A percentile compares a stretch with the other conserved stretches of the same genome.
Conservation (phyloP, 2,329 filamentous ascomycete genomes). For the Cladosporium sphaerospermum region DNA sequence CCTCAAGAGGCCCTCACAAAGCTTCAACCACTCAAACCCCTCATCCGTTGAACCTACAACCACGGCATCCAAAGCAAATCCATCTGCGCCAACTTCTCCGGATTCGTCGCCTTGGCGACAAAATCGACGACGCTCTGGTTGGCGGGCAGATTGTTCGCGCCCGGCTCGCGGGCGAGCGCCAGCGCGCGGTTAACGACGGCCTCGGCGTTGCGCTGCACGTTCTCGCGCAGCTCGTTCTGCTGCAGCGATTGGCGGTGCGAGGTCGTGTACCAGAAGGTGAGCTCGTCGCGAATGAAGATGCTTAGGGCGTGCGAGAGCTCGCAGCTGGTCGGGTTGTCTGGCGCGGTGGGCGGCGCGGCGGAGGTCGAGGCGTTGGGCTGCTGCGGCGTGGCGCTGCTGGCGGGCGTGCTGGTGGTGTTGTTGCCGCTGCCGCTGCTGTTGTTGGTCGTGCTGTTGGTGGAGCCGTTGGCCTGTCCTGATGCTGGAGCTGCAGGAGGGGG, state of each 20-base stretch:
- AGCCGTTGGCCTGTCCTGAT: background rate
- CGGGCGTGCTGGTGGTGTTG: slow-evolving; percentile 1
- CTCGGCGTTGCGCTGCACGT: slow-evolving; percentile 80
- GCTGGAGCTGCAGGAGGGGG: slow-evolving; percentile 7
- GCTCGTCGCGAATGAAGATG: slow-evolving; percentile 94
- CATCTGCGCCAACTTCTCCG: slow-evolving; percentile 77
- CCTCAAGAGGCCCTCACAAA: background rate
- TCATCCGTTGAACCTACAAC: slow-evolving; percentile 45
- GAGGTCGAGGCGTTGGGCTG: slow-evolving; percentile 13
- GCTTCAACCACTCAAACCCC: background rate
- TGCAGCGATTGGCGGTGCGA: slow-evolving; percentile 60
- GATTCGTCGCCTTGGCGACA: slow-evolving; percentile 87
- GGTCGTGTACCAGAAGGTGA: slow-evolving; percentile 92
- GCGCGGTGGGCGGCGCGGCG: slow-evolving; percentile 35
- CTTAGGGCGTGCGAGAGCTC: slow-evolving; percentile 94
- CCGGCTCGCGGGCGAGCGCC: slow-evolving; percentile 65
- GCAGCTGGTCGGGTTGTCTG: slow-evolving; percentile 26
- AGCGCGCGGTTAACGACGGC: slow-evolving; percentile 86
- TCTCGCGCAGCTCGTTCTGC: slow-evolving; percentile 66
- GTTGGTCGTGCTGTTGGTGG: background rate
- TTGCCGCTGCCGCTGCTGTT: background rate
- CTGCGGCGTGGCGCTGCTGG: slow-evolving; percentile 1
- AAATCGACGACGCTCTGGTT: slow-evolving; percentile 97
- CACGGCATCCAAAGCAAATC: slow-evolving; percentile 98
- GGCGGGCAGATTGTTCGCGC: slow-evolving; percentile 64